Base-by-base conservation (phyloP, 2,329 filamentous ascomycete species). In the Aplosporella prunicola region DNA sequence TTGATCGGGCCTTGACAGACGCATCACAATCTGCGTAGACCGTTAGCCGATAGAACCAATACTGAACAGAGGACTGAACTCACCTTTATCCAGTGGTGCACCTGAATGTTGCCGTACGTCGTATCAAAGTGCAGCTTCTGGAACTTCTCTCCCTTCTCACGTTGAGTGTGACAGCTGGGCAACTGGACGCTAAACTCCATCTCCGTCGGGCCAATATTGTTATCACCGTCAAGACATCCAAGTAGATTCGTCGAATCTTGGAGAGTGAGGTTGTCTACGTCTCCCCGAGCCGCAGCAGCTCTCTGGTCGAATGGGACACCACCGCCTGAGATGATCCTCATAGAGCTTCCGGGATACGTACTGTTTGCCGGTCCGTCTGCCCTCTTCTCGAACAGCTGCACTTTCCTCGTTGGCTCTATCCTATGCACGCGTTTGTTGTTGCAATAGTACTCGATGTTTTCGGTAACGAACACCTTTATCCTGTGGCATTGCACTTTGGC, bases 31-130 rank as follows among this genome's bases (percentile, higher is more conserved):
- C 84, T 89, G 44, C 22, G n/a, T 11, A 13, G 30, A 28, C 50
- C 41, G 38, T 40, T n/a, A 35, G 24, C 18, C 27, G 20, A 22
- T 14, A 17, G 5, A n/a, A n/a, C n/a, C n/a, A n/a, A n/a, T n/a
- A n/a, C n/a, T n/a, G n/a, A n/a, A n/a, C n/a, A n/a, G n/a, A n/a
- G n/a, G n/a, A n/a, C n/a, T n/a, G 13, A 33, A 30, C 71, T 45
- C 64, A 86, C 85, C 75, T 94, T 94, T 59, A 95, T 93, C 87
- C 87, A 94, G 57, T 95, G 88, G 56, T 85, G 86, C 37, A 95
- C 87, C 51, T 91, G 85, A 35, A 93, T 89, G 45, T 93, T 93
- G 53, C 86, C 82, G 69, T 89, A 94, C 40, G 86, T 93, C 38
- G 86, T 93, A 55, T 94, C 87, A 36, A 89, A 89, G 56, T 94